Base-by-base conservation (phyloP, 2,329 filamentous ascomycete species). In the Periconia sp. region DNA sequence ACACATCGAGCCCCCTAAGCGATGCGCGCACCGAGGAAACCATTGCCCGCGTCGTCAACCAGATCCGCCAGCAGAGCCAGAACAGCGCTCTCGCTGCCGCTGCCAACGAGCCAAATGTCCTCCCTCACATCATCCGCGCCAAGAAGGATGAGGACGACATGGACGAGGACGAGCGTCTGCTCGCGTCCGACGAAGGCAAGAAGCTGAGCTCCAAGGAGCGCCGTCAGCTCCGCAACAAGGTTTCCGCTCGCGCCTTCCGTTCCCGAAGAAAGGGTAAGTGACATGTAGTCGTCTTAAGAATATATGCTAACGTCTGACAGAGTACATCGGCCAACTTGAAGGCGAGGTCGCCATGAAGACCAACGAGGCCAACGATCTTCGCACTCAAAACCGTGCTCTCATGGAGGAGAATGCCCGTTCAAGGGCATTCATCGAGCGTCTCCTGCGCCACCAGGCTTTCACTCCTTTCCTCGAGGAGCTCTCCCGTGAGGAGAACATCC, bases 191-290 rank as follows among this genome's bases (percentile, higher is more conserved):
- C 63, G 92, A 96, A 74, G 94, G 92, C 62, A 99, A 99, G 85
- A 96, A 96, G 78, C 82, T 99, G n/a, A 94, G 86, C 73, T 95
- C 90, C 78, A 97, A 97, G 76, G 92, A 97, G 74, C 86, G 94
- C 48, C 86, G 94, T 56, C 94, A 97, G 73, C 81, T 99, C n/a
- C 85, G 94, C 53, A 99, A 99, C 82, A 99, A 99, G 76, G 94
- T 99, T 4, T 99, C 94, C 29, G 94, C 94, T 50, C 89, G 94
- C 57, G 92, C 92, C 37, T 99, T 99, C 84, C 88, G 94, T 43
- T 96, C 92, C n/a, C 82, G 94, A 61, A 87, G 94, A 80, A 99
- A 99, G 81, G 92, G 92, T 96, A 85, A 79, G 81, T 65, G 32
- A 25, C 31, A 18, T 3, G 12, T 6, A n/a, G 11, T 15, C 13